Evolutionary conservation across 805 yeast species (phyloP).

Genomic region (Candida insectorum): DNA sequence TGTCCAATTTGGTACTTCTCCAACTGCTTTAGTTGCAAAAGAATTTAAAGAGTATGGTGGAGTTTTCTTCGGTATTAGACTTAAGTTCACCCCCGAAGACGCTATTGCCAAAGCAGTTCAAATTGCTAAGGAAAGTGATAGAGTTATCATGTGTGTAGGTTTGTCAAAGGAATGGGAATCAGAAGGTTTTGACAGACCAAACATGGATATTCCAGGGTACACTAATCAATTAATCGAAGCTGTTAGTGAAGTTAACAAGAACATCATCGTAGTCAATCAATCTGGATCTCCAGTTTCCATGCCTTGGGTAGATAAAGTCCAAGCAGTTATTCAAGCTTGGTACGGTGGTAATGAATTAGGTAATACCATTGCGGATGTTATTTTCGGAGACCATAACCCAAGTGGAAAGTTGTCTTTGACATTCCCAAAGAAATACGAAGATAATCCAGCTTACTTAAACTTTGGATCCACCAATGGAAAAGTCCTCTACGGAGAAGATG

Average conservation of each 20-base stretch:
- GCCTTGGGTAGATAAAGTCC: constrained; percentile 23
- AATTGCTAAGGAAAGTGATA: constrained; percentile 25
- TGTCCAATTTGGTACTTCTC: constrained; percentile 44
- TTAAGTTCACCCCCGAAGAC: constrained; percentile 20
- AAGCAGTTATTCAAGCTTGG: constrained; percentile 16
- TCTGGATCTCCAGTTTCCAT: constrained; percentile 31
- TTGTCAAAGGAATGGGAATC: constrained; percentile 31
- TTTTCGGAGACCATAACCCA: constrained; percentile 60
- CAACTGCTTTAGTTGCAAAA: constrained; percentile 14
- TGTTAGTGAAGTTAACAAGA: constrained; percentile 24
- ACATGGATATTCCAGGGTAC: constrained; percentile 27
- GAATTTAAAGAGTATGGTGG: constrained; percentile 23
- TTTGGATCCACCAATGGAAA: constrained; percentile 27
- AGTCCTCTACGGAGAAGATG: constrained; percentile 54
- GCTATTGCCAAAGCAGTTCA: constrained; percentile 23
- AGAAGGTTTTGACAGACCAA: constrained; percentile 30
- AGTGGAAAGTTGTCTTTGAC: constrained; percentile 42
- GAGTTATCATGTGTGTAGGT: constrained; percentile 26
- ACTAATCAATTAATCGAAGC: constrained; percentile 24
- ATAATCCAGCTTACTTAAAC: constrained; percentile 29
- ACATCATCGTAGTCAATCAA: constrained; percentile 30
- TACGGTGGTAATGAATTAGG: constrained; percentile 33
- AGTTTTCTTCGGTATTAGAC: constrained; percentile 20
- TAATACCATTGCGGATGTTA: constrained; percentile 56
- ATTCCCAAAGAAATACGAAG: constrained; percentile 21